These are phyloP conservation scores for Neofusicoccum ribis DNA, from an alignment of 2,329 filamentous ascomycete species.

Conservation along the genomic window DNA sequence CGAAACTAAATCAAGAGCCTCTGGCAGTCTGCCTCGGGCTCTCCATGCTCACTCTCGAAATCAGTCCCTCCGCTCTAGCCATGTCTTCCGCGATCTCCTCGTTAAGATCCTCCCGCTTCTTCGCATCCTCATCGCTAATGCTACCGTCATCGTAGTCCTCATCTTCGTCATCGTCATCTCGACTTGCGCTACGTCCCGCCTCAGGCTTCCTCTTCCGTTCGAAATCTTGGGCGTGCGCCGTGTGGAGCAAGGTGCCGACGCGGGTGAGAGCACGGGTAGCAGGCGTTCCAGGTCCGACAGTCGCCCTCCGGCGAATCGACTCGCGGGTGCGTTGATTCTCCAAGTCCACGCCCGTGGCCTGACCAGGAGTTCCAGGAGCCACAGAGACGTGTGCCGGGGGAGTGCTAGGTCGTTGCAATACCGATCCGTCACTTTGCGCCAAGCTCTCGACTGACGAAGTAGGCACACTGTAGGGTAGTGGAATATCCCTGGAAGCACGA, in stretches of 20 bases:
- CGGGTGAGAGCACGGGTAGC: constrained; percentile 48
- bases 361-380: background rate
- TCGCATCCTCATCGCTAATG: constrained; percentile 34
- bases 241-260: constrained; percentile 69
- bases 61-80: constrained; percentile 8
- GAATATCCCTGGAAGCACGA: constrained; percentile 84
- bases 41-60: constrained; percentile 8
- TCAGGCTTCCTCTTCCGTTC: constrained; percentile 69
- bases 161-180: constrained; percentile 25
- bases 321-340: constrained; percentile 17
- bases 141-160: constrained; percentile 37
- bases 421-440: background rate
- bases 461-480: constrained; percentile 71
- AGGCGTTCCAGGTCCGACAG: constrained; percentile 28
- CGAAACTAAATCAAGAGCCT: background rate
- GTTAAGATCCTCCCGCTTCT: constrained; percentile 20
- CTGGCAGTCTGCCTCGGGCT: background rate
- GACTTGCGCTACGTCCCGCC: constrained; percentile 33
- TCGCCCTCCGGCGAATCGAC: constrained; percentile 27
- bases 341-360: constrained; percentile 18
- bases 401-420: background rate
- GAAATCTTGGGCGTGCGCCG: constrained; percentile 89
- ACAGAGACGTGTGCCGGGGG: background rate
- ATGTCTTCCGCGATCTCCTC: constrained; percentile 8
- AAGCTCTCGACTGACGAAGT: constrained; percentile 17